Evolutionary conservation across 495 filamentous ascomycete species (phyloP), one percentile per base, ranked within the genome.

Genomic region (Penicillium ochrochloron): DNA sequence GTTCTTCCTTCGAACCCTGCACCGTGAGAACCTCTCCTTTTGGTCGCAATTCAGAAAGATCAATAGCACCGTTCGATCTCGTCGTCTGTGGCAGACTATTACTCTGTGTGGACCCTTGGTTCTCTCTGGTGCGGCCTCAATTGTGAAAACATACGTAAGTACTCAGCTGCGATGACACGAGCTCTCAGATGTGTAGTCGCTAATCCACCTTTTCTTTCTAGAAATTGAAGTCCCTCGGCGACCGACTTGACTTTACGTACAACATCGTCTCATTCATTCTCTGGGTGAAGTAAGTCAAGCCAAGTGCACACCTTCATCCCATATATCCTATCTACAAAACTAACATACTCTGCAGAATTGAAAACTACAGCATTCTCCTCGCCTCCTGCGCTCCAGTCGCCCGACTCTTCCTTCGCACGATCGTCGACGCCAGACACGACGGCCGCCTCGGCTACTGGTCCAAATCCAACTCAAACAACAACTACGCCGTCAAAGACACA

Each of bases 131-230:
- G 68, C 64, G 31, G 74, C 75, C 27, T 78, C 74, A 3, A 78
- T 78, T 59, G 71, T 78, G 15, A 78, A 78, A 51, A 78, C 75
- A 44, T 78, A 76, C 65, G 75, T 76, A 52, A 35, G 75, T 68
- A 17, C 12, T 17, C 19, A 25, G 23, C 21, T 14, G 7, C 21
- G 3, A 48, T 23, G 9, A 23, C 9, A 3, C 11, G 15, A 17
- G 12, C 3, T 21, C 0, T 7, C 3, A 19, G 2, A 12, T 11
- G 8, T 11, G 2, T 0, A 21, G 3, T 23, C 42, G n/a, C n/a
- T 23, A 23, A 46, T 11, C 9, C 0, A 23, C 14, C 2, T 10
- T 10, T 21, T 12, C n/a, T 46, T 14, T 17, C 23, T 51, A 76
- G 74, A 73, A 75, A 68, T 62, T 75, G 7, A 75, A 76, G 23